phyloP scores from a whole-genome alignment of 345 rosid species.

The Alliaria petiolata region DNA sequence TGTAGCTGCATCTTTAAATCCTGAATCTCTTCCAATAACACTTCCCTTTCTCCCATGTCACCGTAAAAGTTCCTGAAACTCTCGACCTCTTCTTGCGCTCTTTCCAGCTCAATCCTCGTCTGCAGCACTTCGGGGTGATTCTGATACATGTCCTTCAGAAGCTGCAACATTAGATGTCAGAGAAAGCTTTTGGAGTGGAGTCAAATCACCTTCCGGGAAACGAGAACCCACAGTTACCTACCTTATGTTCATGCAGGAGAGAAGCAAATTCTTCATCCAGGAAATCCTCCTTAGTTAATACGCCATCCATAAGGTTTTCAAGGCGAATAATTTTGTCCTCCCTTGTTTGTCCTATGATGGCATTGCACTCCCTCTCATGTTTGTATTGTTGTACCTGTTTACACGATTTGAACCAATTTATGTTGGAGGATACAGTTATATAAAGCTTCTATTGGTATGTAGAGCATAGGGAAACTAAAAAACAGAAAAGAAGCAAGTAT shows the following conservation, averaged over 20 bases:
- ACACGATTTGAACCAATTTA: background rate
- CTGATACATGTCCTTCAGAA: constrained; percentile 71
- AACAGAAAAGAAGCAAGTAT: constrained; percentile 7
- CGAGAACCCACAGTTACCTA: constrained; percentile 12
- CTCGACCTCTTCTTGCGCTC: constrained; percentile 70
- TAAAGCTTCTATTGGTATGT: background rate
- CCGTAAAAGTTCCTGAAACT: constrained; percentile 54
- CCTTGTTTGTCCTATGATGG: constrained; percentile 70
- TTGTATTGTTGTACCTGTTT: constrained; percentile 86
- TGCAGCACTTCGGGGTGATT: constrained; percentile 71
- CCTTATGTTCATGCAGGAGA: constrained; percentile 64
- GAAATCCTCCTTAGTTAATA: constrained; percentile 70
- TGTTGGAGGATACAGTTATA: background rate
- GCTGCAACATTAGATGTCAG: constrained; percentile 39
- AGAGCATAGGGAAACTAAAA: background rate
- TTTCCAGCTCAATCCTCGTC: constrained; percentile 62
- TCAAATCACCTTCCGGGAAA: background rate
- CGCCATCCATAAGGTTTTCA: constrained; percentile 88
- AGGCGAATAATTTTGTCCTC: constrained; percentile 82
- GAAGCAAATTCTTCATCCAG: constrained; percentile 67
- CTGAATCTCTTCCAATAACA: constrained; percentile 81
- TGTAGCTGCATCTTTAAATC: constrained; percentile 77
- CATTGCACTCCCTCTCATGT: constrained; percentile 91
- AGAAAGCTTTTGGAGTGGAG: background rate
- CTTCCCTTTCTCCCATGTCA: constrained; percentile 79